Conservation (phyloP, 208 protist species). For the Acanthamoeba lenticulata region DNA sequence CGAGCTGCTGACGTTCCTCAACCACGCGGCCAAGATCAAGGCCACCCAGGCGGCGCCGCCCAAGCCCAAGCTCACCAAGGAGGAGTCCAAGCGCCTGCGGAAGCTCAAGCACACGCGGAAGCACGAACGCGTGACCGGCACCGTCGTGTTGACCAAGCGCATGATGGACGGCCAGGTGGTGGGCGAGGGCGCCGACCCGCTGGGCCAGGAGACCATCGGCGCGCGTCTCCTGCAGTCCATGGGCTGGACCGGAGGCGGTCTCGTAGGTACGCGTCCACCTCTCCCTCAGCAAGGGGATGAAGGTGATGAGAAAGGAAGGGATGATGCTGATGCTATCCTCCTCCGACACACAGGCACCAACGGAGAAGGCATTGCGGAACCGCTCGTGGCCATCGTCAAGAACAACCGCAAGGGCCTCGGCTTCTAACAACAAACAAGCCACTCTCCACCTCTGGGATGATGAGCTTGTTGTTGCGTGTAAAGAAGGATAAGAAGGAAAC, state of each 20-base stretch:
- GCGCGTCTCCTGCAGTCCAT: background rate
- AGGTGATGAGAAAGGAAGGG: too few relatives aligned
- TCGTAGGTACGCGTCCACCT: background rate
- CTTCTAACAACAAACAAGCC: background rate
- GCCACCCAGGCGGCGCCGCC: background rate
- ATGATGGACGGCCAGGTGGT: constrained; percentile 61
- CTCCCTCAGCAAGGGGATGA: background rate
- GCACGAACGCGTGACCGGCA: background rate
- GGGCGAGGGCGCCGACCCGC: background rate
- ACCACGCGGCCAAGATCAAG: background rate
- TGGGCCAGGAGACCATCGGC: constrained; percentile 30
- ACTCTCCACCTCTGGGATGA: too few relatives aligned
- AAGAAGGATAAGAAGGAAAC: too few relatives aligned
- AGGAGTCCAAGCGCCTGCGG: background rate
- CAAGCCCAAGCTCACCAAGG: background rate
- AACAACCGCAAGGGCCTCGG: constrained; percentile 38
- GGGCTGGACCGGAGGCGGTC: constrained; percentile 39
- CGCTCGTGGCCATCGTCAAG: constrained; percentile 28
- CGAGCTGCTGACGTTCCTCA: background rate
- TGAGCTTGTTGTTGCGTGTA: too few relatives aligned
- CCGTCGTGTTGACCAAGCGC: background rate
- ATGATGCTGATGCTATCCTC: too few relatives aligned
- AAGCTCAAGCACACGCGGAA: background rate
- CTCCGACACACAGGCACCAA: background rate
- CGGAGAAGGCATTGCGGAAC: constrained; percentile 27